These are phyloP conservation scores for Sugiyamaella marilandica DNA, from an alignment of 805 yeast genomes.

Conservation along the genomic window DNA sequence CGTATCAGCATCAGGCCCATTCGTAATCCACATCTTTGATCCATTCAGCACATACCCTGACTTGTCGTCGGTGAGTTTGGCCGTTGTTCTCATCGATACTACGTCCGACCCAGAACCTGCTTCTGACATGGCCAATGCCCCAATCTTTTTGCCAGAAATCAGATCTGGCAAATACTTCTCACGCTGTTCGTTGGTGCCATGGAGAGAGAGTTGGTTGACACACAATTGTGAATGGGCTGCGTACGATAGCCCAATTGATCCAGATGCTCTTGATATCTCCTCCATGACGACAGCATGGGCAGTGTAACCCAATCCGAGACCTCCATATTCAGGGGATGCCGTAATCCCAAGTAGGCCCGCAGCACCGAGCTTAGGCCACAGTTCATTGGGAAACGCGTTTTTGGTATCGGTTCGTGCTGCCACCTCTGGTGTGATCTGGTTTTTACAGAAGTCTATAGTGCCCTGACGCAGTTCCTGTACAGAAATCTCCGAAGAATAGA, in stretches of 20 bases:
- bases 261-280: constrained; percentile 30
- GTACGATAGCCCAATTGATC: constrained; percentile 31
- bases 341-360: constrained; percentile 33
- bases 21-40: constrained; percentile 33
- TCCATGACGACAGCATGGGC: constrained; percentile 33
- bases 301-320: constrained; percentile 28
- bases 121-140: constrained; percentile 34
- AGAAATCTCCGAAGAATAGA: constrained; percentile 6
- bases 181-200: constrained; percentile 26
- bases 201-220: constrained; percentile 30
- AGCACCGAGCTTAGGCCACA: constrained; percentile 31
- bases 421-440: constrained; percentile 27
- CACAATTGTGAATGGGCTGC: constrained; percentile 34
- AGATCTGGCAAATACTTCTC: constrained; percentile 30
- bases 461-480: constrained; percentile 29
- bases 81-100: constrained; percentile 31
- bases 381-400: constrained; percentile 31
- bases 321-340: constrained; percentile 31
- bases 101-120: constrained; percentile 33
- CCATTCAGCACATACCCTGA: constrained; percentile 29
- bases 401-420: constrained; percentile 28
- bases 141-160: constrained; percentile 29
- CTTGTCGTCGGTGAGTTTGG: constrained; percentile 26
- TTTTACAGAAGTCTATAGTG: constrained; percentile 28
- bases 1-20: constrained; percentile 33